phyloP scores from a whole-genome alignment of 805 yeast genomes.

The Lipomyces yamanashiensis region DNA sequence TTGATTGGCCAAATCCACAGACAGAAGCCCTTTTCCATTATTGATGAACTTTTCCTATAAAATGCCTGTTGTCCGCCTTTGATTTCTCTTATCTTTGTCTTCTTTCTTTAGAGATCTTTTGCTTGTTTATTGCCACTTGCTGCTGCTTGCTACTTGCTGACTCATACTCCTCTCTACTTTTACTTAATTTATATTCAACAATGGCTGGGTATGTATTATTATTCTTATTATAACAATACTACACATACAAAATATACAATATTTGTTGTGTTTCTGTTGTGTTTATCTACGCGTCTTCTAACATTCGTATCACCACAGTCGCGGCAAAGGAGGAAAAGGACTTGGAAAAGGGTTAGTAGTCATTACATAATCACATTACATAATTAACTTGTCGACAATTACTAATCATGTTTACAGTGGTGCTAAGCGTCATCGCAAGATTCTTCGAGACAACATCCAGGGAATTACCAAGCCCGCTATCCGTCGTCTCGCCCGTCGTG shows the following conservation, averaged over 20 bases:
- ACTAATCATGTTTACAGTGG: slow-evolving; percentile 58
- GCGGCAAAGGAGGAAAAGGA: slow-evolving; percentile 99
- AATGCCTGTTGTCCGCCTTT: slow-evolving; percentile 3
- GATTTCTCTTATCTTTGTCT: neutral
- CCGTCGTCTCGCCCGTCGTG: slow-evolving; percentile 99
- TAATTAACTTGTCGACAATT: neutral
- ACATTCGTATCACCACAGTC: slow-evolving; percentile 49
- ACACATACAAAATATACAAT: neutral
- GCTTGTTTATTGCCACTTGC: neutral
- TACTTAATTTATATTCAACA: neutral
- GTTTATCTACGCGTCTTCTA: neutral
- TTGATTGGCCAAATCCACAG: slow-evolving; percentile 10
- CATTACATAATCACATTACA: neutral
- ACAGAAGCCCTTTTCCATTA: slow-evolving; percentile 4
- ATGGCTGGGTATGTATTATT: slow-evolving; percentile 37
- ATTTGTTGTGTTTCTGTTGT: neutral
- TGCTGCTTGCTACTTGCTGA: neutral
- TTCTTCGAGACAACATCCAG: slow-evolving; percentile 98
- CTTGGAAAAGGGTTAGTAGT: slow-evolving; percentile 75
- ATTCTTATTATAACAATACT: neutral
- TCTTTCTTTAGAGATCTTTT: neutral
- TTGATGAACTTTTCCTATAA: slow-evolving; percentile 8
- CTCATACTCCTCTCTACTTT: slow-evolving; percentile 2
- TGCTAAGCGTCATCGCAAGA: slow-evolving; percentile 99
- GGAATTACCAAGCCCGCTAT: slow-evolving; percentile 99